Evolutionary conservation across 2,329 filamentous ascomycete genomes (phyloP).

Genomic region (Neoarthrinium moseri): DNA sequence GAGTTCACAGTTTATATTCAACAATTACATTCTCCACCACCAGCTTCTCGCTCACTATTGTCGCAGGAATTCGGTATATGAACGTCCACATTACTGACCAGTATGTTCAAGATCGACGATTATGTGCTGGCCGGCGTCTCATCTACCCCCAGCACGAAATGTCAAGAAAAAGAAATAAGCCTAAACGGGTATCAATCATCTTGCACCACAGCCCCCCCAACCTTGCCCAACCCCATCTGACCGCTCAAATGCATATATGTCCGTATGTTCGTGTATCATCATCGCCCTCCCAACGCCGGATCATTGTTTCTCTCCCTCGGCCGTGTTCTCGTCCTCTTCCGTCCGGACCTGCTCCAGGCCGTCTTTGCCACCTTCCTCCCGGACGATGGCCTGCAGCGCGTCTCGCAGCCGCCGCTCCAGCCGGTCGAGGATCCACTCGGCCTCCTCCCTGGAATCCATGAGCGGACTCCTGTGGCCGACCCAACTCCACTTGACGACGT

Average conservation of each 20-base stretch:
- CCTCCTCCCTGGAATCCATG: constrained; percentile 66
- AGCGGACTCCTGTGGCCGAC: constrained; percentile 67
- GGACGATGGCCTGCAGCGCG: constrained; percentile 36
- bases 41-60: no score
- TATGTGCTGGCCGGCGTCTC: no score
- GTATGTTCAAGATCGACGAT: no score
- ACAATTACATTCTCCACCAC: no score
- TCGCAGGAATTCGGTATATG: no score
- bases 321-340: constrained; percentile 37
- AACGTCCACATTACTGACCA: no score
- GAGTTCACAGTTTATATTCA: no score
- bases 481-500: constrained; percentile 64
- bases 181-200: not conserved
- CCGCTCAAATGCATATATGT: no score
- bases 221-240: no score
- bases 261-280: not conserved
- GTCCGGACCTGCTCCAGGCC: constrained; percentile 14
- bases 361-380: constrained; percentile 12
- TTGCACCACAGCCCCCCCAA: no score
- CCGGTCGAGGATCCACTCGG: constrained; percentile 71
- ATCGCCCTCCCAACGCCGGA: not conserved
- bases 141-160: no score
- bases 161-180: no score
- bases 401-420: constrained; percentile 56
- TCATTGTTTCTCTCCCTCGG: constrained; percentile 54